Base-by-base conservation (phyloP, 306 rosid genomes). In the Cicer pinnatifidum region DNA sequence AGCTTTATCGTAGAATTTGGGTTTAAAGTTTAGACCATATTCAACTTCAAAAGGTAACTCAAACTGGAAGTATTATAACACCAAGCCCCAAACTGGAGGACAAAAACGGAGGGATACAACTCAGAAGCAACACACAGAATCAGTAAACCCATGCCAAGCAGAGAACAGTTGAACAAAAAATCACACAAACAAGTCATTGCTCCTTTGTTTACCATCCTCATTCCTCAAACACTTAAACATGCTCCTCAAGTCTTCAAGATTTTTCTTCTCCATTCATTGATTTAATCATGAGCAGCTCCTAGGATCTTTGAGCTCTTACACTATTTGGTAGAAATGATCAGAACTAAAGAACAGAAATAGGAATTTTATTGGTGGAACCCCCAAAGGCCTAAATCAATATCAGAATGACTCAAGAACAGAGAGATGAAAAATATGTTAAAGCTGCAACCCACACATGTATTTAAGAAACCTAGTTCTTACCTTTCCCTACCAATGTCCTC, bases 1-100 rank as follows among this genome's bases (percentile, higher is more conserved):
- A 23, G 67, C 11, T 63, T 71, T 43, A 39, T 52, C 59, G 35
- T 64, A 56, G 54, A 58, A 69, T 66, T 41, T 64, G 9, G 37
- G 70, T 17, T 28, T 28, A 28, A 28, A 28, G 35, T 28, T 28
- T n/a, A 64, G 15, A 10, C 11, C 16, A 10, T 12, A 17, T 28
- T 17, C 4, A 19, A 19, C 3, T 19, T 20, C 61, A 54, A 7
- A 54, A 54, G n/a, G 4, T 45, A 45, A 11, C 50, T 59, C 16
- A 28, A 59, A 57, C 63, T 10, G 12, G 13, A 57, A 20, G 63
- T 38, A 20, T 48, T 48, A 23, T 20, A 28, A 57, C 38, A 20
- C 63, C 37, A 15, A 20, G 5, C 15, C 23, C 63, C 39, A 5
- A 10, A 10, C 38, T 23, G 38, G 54, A 23, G 60, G 60, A 9